Conservation (phyloP, 129 eudicot genomes). For the Ambrosia trifida region DNA sequence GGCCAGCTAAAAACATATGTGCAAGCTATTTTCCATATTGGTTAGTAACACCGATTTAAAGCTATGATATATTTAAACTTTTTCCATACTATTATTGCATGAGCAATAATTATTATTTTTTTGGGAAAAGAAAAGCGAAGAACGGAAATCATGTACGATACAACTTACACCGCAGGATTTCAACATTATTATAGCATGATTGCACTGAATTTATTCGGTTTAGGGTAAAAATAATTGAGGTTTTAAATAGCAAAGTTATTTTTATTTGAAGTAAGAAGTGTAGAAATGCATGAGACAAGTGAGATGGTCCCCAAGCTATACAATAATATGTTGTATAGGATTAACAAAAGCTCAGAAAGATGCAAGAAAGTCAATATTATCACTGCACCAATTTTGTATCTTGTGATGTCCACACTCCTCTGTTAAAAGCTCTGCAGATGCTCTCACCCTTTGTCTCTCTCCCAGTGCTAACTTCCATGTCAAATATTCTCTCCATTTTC, state of each 20-base stretch:
- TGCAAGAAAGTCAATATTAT: conserved; percentile 33
- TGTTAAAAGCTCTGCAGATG: conserved; percentile 40
- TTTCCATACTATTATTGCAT: neutral
- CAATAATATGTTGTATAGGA: conserved; percentile 16
- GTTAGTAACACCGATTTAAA: too few relatives aligned
- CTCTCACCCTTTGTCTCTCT: conserved; percentile 48
- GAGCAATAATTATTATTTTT: neutral
- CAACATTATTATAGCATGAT: conserved; percentile 18
- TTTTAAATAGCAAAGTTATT: conserved; percentile 11
- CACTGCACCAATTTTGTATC: conserved; percentile 49
- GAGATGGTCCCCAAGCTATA: conserved; percentile 40
- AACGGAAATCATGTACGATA: neutral
- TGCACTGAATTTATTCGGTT: conserved; percentile 2
- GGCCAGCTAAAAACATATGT: too few relatives aligned
- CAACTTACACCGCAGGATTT: conserved; percentile 19
- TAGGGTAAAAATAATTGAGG: conserved; percentile 21
- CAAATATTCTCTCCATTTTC: conserved; percentile 54
- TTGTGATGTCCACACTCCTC: conserved; percentile 46
- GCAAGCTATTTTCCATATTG: too few relatives aligned
- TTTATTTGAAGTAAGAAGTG: conserved; percentile 8
- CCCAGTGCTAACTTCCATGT: conserved; percentile 72
- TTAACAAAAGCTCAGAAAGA: conserved; percentile 31
- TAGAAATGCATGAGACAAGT: conserved; percentile 31
- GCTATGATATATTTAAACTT: too few relatives aligned
- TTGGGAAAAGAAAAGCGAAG: neutral